A percentile compares a stretch with the other conserved stretches of the same genome.
Evolutionary conservation across 164 flowering plant genomes (phyloP).

Genomic region (Magnolia kwangsiensis): DNA sequence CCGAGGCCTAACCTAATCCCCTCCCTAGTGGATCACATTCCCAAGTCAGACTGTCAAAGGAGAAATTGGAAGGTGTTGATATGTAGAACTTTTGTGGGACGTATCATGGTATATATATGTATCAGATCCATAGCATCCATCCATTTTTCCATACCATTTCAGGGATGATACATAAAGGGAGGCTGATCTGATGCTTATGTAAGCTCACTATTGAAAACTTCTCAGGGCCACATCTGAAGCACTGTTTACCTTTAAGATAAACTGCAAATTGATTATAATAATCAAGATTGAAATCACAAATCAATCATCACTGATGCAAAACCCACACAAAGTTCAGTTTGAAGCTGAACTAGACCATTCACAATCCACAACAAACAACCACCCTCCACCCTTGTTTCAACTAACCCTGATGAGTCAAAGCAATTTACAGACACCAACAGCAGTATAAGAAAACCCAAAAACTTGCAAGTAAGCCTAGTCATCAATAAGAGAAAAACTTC

Average conservation of each 20-base stretch:
- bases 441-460: conserved; percentile 21
- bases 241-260: background rate
- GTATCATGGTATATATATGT: no score
- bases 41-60: no score
- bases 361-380: conserved; percentile 17
- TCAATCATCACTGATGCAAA: conserved; percentile 12
- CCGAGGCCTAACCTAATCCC: no score
- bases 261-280: background rate
- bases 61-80: no score
- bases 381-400: conserved; percentile 14
- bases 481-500: background rate
- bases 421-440: conserved; percentile 32
- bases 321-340: conserved; percentile 46
- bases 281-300: conserved; percentile 20
- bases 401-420: conserved; percentile 13
- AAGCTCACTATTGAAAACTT: no score
- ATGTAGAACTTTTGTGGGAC: no score
- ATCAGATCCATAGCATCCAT: no score
- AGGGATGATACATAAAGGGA: no score
- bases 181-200: no score
- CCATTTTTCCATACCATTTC: no score
- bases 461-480: conserved; percentile 7
- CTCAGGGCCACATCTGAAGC: no score
- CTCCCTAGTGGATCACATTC: no score
- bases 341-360: conserved; percentile 42